Conservation (phyloP, 2,329 filamentous ascomycete species). For the Sclerotiophoma versabilis region DNA sequence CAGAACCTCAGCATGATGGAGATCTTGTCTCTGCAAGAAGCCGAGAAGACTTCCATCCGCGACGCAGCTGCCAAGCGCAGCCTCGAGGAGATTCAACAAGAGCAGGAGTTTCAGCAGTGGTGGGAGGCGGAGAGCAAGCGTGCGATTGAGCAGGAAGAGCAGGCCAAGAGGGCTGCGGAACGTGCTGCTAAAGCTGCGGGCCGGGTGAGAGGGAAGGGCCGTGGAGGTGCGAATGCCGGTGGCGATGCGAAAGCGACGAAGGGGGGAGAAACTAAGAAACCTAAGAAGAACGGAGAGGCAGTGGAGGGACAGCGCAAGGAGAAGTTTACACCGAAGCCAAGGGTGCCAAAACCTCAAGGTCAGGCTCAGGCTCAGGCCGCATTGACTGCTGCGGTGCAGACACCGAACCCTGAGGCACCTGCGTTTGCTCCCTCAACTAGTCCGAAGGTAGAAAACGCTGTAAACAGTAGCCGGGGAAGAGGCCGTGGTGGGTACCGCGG, state of each 20-base stretch:
- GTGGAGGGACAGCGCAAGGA: slow-evolving; percentile 24
- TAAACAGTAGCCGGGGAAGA: slow-evolving; percentile 2
- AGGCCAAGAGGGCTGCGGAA: slow-evolving; percentile 48
- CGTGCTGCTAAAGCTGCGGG: slow-evolving; percentile 28
- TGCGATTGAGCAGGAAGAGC: slow-evolving; percentile 67
- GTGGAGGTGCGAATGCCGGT: slow-evolving; percentile 29
- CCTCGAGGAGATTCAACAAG: slow-evolving; percentile 92
- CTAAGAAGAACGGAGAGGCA: slow-evolving; percentile 18
- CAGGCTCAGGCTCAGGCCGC: background rate
- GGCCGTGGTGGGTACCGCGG: slow-evolving; percentile 30
- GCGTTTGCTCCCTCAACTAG: background rate
- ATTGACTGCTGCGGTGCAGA: background rate
- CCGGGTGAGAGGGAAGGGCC: slow-evolving; percentile 37
- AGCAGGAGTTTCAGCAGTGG: slow-evolving; percentile 97
- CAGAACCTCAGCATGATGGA: slow-evolving; percentile 81
- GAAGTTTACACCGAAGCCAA: background rate
- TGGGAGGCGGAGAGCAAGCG: slow-evolving; percentile 86
- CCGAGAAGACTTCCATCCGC: slow-evolving; percentile 80
- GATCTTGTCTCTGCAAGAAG: slow-evolving; percentile 86
- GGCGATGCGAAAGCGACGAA: background rate
- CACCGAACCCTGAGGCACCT: slow-evolving; percentile 4
- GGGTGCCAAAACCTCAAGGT: background rate
- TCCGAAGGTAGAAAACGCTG: background rate
- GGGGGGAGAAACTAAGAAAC: slow-evolving; percentile 27
- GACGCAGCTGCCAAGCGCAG: slow-evolving; percentile 89